Evolutionary conservation across 176 grass and related monocot species (phyloP).

Genomic region (Musa schizocarpa): DNA sequence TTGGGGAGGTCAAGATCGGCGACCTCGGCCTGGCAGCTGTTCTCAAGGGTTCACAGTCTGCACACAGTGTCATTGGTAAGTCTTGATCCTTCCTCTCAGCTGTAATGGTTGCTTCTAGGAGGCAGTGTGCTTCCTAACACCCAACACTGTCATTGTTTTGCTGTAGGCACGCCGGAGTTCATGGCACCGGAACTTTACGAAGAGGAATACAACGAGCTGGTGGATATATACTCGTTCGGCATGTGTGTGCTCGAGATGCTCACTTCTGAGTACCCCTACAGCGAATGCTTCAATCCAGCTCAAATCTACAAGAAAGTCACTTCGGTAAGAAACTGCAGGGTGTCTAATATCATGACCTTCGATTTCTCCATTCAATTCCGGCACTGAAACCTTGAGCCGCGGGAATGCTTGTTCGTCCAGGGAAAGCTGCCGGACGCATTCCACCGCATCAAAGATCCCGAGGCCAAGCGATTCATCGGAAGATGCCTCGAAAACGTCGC

Average conservation of each 20-base stretch:
- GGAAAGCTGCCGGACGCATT: conserved; percentile 79
- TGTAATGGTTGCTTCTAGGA: no score
- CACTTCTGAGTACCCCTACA: conserved; percentile 67
- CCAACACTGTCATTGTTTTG: not conserved
- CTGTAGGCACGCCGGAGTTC: conserved; percentile 73
- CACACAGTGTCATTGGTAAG: conserved; percentile 68
- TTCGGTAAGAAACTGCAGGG: conserved; percentile 18
- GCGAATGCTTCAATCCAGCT: conserved; percentile 78
- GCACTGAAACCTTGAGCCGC: not conserved
- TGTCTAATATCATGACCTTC: not conserved
- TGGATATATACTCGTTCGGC: conserved; percentile 81
- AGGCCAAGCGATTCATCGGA: conserved; percentile 50
- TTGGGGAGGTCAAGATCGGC: conserved; percentile 83
- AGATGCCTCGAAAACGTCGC: conserved; percentile 37
- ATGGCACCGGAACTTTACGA: conserved; percentile 97
- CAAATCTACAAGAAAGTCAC: conserved; percentile 99
- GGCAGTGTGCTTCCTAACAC: no score
- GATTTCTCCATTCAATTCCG: not conserved
- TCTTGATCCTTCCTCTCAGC: not conserved
- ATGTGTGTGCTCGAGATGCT: conserved; percentile 98
- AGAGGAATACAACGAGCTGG: conserved; percentile 65
- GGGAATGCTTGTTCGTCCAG: conserved; percentile 3
- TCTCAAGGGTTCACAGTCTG: conserved; percentile 30
- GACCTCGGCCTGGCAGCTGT: conserved; percentile 83
- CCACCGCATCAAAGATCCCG: conserved; percentile 32